Evolutionary conservation across 202 grass and related monocot species (phyloP).

Genomic region (Alloteropsis angusta): DNA sequence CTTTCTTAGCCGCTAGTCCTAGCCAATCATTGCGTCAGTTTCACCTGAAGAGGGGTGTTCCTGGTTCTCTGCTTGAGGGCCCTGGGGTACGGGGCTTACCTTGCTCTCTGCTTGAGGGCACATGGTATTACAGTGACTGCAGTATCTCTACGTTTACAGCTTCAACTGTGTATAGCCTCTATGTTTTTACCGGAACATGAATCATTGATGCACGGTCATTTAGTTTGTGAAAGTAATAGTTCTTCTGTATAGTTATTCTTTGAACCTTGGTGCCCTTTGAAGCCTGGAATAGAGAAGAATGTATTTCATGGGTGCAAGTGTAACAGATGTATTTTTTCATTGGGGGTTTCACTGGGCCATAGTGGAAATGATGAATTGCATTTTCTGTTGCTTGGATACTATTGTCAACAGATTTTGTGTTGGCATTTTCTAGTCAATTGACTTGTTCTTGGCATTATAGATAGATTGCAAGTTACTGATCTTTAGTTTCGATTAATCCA

Average conservation of each 20-base stretch:
- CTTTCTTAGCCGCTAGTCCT: conserved; percentile 35
- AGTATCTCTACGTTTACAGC: neutral
- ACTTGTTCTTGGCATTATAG: neutral
- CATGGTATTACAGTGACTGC: neutral
- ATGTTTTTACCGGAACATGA: neutral
- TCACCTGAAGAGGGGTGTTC: neutral
- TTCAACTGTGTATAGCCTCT: neutral
- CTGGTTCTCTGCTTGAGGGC: conserved; percentile 40
- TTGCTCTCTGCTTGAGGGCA: conserved; percentile 40
- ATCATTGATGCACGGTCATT: neutral
- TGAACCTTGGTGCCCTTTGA: neutral
- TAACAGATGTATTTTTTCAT: no score
- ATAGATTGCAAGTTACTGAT: neutral
- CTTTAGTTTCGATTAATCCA: no score
- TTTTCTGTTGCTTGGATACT: neutral
- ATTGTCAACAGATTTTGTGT: neutral
- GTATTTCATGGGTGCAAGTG: neutral
- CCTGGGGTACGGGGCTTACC: neutral
- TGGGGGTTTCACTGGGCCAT: no score
- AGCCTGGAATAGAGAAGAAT: neutral
- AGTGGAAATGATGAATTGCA: no score
- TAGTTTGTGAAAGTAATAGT: neutral
- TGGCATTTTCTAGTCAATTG: neutral
- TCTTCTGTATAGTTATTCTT: neutral
- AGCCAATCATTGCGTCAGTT: neutral